Base-by-base conservation (phyloP, 345 rosid species). In the Lepidium sativum region DNA sequence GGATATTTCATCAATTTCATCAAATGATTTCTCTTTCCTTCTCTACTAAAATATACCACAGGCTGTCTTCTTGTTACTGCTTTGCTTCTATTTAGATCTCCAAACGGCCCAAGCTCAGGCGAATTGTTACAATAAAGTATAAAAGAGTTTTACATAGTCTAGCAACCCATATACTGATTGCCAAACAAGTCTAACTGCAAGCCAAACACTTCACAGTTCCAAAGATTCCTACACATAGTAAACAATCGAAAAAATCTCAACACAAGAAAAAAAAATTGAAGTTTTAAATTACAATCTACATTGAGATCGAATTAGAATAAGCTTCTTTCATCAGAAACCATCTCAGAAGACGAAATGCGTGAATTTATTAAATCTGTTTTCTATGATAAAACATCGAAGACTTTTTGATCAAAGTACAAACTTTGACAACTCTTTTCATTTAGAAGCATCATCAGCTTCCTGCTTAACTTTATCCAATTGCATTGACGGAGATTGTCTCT, bases 401-500 rank as follows among this genome's bases (percentile, higher is more conserved):
- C 31, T 27, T 27, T 27, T 27, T 0, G 7, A 27, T 27, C 31
- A 27, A 1, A 27, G 6, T 5, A 27, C 31, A 27, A 25, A 27
- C 38, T n/a, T 6, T 40, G 49, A 11, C 13, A 15, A 48, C 13
- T 37, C 49, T 12, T 16, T n/a, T 54, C 61, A 65, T 14, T 25
- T 42, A 41, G 39, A 54, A 23, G 31, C 37, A 70, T 70, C 37
- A 70, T 70, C 63, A 62, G 27, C 40, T 38, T 70, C 69, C 2
- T 62, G 69, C 55, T 70, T 70, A 45, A 70, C 75, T 53, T 7
- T 59, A 40, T 33, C 50, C 42, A 68, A 12, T 18, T 44, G 41
- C 49, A 27, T 21, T 1, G 20, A 4, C 3, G 10, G 52, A 12
- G 3, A 47, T 59, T 47, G 58, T 48, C 49, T 71, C 60, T 52